These are phyloP conservation scores for Tetragonia tetragonoides DNA, from an alignment of 148 eudicot genomes.

Conservation along the genomic window DNA sequence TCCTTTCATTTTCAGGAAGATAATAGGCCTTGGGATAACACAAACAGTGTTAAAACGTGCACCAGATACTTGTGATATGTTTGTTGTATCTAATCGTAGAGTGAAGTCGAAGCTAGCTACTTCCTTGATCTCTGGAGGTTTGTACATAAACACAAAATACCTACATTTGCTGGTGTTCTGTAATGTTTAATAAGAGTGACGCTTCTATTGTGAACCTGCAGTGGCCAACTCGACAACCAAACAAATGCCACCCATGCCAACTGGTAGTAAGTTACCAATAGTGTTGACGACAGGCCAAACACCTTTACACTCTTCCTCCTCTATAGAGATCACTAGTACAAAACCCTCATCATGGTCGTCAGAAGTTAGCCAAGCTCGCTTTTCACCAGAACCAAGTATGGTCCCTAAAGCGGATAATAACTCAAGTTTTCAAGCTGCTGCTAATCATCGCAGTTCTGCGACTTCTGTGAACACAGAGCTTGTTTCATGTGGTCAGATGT, in stretches of 20 bases:
- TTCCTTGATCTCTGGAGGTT: conserved; percentile 45
- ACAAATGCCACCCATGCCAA: background rate
- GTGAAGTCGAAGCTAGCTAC: conserved; percentile 45
- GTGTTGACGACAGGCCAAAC: conserved; percentile 29
- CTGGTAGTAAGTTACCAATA: conserved; percentile 19
- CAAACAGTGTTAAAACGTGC: conserved; percentile 53
- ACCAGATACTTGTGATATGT: conserved; percentile 57
- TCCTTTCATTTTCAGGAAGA: conserved; percentile 38
- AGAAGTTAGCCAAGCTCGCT: conserved; percentile 28
- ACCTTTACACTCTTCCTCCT: conserved; percentile 29
- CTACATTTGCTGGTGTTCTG: background rate
- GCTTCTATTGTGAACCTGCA: background rate
- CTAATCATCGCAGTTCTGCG: conserved; percentile 22
- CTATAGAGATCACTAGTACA: conserved; percentile 19
- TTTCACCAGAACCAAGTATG: conserved; percentile 18
- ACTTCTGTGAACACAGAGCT: conserved; percentile 42
- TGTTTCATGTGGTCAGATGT: conserved; percentile 22
- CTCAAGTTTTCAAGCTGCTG: conserved; percentile 18
- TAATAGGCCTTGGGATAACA: conserved; percentile 53
- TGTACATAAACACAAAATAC: background rate
- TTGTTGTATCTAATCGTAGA: conserved; percentile 53
- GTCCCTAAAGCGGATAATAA: conserved; percentile 5
- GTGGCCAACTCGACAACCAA: background rate
- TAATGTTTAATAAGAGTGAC: background rate
- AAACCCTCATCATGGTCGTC: conserved; percentile 30